These are phyloP conservation scores for Candida piceae DNA, from an alignment of 805 yeast genomes.

Conservation along the genomic window DNA sequence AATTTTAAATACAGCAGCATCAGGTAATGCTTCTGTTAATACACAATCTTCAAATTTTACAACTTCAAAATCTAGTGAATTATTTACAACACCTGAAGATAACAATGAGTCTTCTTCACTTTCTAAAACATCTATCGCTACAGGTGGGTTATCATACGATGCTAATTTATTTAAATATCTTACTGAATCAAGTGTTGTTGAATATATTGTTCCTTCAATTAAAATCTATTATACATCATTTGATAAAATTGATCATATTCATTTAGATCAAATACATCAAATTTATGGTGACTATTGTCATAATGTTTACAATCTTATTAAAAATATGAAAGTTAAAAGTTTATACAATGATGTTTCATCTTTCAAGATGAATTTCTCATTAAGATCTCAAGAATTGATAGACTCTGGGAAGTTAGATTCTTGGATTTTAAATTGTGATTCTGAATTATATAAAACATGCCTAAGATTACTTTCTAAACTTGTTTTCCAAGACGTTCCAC, in stretches of 20 bases:
- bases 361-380: slow-evolving; percentile 51
- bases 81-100: too few relatives aligned
- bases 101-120: neutral
- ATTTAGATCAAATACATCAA: slow-evolving; percentile 35
- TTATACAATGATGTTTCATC: slow-evolving; percentile 48
- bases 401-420: slow-evolving; percentile 40
- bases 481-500: slow-evolving; percentile 56
- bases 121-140: neutral
- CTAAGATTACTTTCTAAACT: slow-evolving; percentile 59
- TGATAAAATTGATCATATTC: slow-evolving; percentile 6
- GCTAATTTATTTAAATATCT: slow-evolving; percentile 9
- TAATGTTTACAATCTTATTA: slow-evolving; percentile 56
- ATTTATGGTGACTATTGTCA: slow-evolving; percentile 62
- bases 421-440: slow-evolving; percentile 71
- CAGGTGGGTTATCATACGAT: slow-evolving; percentile 8
- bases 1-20: too few relatives aligned
- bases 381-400: slow-evolving; percentile 58
- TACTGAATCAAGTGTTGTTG: slow-evolving; percentile 7
- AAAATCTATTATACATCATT: slow-evolving; percentile 9
- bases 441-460: slow-evolving; percentile 49
- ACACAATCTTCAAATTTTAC: neutral
- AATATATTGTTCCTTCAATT: slow-evolving; percentile 13
- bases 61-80: too few relatives aligned
- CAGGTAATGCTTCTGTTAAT: too few relatives aligned
- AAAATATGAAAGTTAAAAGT: slow-evolving; percentile 62